Evolutionary conservation across 306 rosid genomes (phyloP).

Genomic region (Lathyrus aphaca): DNA sequence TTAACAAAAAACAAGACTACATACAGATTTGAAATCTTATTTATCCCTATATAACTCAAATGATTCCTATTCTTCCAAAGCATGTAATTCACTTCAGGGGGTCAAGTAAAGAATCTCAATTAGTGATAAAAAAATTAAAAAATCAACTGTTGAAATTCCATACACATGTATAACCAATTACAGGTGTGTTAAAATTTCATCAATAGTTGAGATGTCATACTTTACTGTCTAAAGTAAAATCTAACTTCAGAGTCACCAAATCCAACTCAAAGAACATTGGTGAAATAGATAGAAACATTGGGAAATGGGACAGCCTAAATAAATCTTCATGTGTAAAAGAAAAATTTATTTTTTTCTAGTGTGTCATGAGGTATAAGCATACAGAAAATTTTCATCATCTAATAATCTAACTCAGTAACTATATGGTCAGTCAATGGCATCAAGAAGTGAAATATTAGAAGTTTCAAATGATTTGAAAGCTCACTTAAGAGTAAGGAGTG

Average conservation of each 20-base stretch:
- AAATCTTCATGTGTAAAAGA: not conserved
- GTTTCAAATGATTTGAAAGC: not conserved
- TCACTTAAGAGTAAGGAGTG: slow-evolving; percentile 1
- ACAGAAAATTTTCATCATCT: slow-evolving; percentile 2
- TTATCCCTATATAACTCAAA: slow-evolving; percentile 10
- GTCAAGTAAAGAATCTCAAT: not conserved
- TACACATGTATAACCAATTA: not conserved
- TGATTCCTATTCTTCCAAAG: not conserved
- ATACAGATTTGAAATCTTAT: slow-evolving; percentile 1
- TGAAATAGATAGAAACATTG: slow-evolving; percentile 1
- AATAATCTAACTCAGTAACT: not conserved
- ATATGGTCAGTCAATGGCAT: slow-evolving; percentile 5
- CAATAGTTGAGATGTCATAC: not conserved
- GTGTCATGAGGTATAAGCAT: not conserved
- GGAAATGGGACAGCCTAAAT: slow-evolving; percentile 14
- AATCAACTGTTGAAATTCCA: too few relatives aligned
- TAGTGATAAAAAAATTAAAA: not conserved
- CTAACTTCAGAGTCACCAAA: not conserved
- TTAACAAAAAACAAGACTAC: not conserved
- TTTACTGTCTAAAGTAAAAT: not conserved
- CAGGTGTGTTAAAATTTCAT: not conserved
- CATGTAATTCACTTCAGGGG: not conserved
- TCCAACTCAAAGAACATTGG: slow-evolving; percentile 15
- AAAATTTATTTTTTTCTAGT: not conserved
- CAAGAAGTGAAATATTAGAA: slow-evolving; percentile 4